A percentile compares a stretch with the other conserved stretches of the same genome.
These are phyloP conservation scores for Aspergillus niger DNA, from an alignment of 2,329 filamentous ascomycete genomes.

Conservation along the genomic window DNA sequence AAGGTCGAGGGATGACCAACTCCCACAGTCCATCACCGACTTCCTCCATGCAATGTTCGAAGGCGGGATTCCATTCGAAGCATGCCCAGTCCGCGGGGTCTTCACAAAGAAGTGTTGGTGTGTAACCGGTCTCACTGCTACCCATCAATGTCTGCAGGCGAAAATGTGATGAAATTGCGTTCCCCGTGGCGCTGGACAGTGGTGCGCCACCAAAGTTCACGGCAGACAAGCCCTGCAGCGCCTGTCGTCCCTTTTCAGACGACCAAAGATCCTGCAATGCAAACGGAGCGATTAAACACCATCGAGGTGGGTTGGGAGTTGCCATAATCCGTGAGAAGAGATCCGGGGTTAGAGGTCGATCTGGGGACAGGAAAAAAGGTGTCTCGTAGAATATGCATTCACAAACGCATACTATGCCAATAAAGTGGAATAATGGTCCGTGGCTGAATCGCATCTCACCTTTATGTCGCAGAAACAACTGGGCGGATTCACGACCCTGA, in stretches of 20 bases:
- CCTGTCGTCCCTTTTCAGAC: background rate
- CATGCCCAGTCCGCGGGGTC: conserved; percentile 24
- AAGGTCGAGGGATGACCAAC: conserved; percentile 17
- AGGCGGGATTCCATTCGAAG: conserved; percentile 26
- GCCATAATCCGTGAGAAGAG: conserved; percentile 6
- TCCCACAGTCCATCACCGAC: conserved; percentile 21
- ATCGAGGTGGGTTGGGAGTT: background rate
- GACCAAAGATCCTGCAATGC: background rate
- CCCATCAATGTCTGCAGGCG: background rate
- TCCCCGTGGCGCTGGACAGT: background rate
- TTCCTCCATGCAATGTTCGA: conserved; percentile 20
- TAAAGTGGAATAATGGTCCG: conserved; percentile 13
- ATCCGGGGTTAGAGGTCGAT: conserved; percentile 50
- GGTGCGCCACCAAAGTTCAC: background rate
- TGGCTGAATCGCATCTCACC: background rate
- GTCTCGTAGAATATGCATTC: conserved; percentile 87
- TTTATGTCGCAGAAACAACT: background rate
- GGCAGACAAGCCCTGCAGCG: background rate
- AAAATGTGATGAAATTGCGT: background rate
- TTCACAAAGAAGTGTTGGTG: conserved; percentile 12
- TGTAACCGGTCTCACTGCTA: conserved; percentile 13
- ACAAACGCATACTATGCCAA: conserved; percentile 55
- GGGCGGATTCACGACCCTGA: background rate
- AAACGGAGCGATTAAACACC: background rate
- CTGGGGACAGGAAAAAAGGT: conserved; percentile 94